phyloP scores from a whole-genome alignment of 306 rosid species.

The Begonia masoniana region DNA sequence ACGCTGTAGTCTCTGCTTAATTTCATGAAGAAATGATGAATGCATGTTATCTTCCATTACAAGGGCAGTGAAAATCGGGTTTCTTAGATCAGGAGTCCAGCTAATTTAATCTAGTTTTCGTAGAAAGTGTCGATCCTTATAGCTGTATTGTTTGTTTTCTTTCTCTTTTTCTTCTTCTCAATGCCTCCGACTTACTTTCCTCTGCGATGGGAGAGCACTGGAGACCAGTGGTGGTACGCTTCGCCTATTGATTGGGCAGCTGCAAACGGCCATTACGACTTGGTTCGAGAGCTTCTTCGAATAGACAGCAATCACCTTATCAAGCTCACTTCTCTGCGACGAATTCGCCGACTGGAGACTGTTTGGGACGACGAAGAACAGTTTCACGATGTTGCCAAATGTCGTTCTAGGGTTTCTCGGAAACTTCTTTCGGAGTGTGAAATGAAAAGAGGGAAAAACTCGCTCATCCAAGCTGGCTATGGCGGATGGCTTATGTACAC shows the following conservation, averaged over 20 bases:
- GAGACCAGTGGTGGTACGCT: slow-evolving; percentile 99
- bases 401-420: slow-evolving; percentile 51
- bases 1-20: background rate
- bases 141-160: slow-evolving; percentile 1
- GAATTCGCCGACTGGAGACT: slow-evolving; percentile 78
- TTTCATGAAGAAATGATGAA: background rate
- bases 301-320: slow-evolving; percentile 82
- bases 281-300: slow-evolving; percentile 71
- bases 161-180: slow-evolving; percentile 13
- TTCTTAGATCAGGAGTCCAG: too few species aligned
- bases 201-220: slow-evolving; percentile 98
- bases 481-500: slow-evolving; percentile 99
- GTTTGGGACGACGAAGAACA: slow-evolving; percentile 95
- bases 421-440: slow-evolving; percentile 61
- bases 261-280: slow-evolving; percentile 90
- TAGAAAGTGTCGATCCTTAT: slow-evolving; percentile 1
- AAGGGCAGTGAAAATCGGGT: too few species aligned
- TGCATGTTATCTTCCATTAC: background rate
- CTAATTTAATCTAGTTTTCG: background rate
- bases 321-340: slow-evolving; percentile 84
- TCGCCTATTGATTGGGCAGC: slow-evolving; percentile 98
- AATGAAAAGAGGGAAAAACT: slow-evolving; percentile 45
- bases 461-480: slow-evolving; percentile 67
- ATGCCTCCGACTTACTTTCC: slow-evolving; percentile 91
- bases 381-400: slow-evolving; percentile 62